Evolutionary conservation across 2,329 filamentous ascomycete genomes (phyloP), one percentile per base, ranked within the genome.

Genomic region (Penicillium sp.): DNA sequence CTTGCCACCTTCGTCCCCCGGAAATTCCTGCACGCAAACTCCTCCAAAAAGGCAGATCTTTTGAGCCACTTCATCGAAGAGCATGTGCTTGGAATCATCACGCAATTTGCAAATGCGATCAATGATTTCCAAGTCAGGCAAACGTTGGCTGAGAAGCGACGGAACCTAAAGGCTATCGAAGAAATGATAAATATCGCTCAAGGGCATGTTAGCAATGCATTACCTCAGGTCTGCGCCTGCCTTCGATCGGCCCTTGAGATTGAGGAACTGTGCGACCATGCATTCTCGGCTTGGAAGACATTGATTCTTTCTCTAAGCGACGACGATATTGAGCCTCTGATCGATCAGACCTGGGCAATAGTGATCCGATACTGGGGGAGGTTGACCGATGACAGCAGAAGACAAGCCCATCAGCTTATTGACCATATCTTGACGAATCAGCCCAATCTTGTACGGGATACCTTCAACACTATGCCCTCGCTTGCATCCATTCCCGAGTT

Each of bases 321-420:
- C 57, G 89, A 92, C 24, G 93, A 97, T 69, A 82, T 96, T 6
- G 88, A 89, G 64, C 82, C 86, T 27, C 83, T 97, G 39, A 80
- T 98, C 9, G 92, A 96, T 71, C 92, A 94, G 58, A 96, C 93
- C 0, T 92, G 98, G 65, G 92, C 93, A 54, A 86, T 96, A 41
- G 87, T 98, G 50, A 87, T 89, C 24, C 87, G 89, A 65, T 89
- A 95, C 69, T 99, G 95, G 95, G 64, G 72, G 4, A 75, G 68
- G 2, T 87, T 98, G 56, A 86, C 87, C 22, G 78, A 82, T 4
- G 73, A 80, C 3, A 88, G 88, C 1, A 86, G 85, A 61, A 69
- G 82, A 3, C 80, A 82, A 55, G 89, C 88, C 3, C 81, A 85
- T 59, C 78, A 83, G 16, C 81, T 92, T 63, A 80, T 98, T 24